Conservation (phyloP, 495 filamentous ascomycete genomes). For the Thermothielavioides terrestris region DNA sequence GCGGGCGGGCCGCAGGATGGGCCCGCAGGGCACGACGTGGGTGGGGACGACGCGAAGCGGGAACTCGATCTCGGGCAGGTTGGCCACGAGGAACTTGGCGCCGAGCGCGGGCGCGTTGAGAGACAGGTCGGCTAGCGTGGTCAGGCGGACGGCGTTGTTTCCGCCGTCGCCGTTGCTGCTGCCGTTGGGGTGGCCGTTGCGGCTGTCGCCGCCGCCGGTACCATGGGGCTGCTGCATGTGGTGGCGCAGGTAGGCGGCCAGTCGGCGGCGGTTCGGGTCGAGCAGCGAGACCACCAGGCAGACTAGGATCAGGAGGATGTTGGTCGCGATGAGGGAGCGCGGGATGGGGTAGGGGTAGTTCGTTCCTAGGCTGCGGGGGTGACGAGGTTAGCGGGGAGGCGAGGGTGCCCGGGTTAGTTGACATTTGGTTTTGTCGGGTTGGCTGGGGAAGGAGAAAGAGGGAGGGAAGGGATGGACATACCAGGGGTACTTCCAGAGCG, state of each 20-base stretch:
- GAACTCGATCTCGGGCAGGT: conserved; percentile 22
- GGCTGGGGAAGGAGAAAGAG: background rate
- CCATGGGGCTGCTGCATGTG: no score
- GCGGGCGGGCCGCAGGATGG: conserved; percentile 36
- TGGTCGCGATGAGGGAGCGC: conserved; percentile 3
- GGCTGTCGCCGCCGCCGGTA: no score
- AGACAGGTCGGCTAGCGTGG: conserved; percentile 18
- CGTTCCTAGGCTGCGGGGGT: background rate
- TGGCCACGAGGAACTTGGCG: conserved; percentile 22
- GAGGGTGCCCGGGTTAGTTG: no score
- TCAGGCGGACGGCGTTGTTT: conserved; percentile 9
- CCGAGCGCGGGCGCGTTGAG: background rate
- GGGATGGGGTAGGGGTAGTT: conserved; percentile 15
- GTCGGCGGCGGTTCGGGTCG: conserved; percentile 11
- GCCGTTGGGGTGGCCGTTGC: no score
- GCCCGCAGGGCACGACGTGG: conserved; percentile 43
- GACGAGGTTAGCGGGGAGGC: background rate
- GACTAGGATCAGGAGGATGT: conserved; percentile 19
- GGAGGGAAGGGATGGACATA: background rate
- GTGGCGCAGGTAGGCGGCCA: conserved; percentile 4
- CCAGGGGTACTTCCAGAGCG: conserved; percentile 31
- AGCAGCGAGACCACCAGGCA: conserved; percentile 11
- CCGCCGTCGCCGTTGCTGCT: no score
- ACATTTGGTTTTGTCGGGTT: background rate
- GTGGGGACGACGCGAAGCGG: conserved; percentile 27